phyloP scores from a whole-genome alignment of 768 basidiomycete species.

The Cyclocybe aegerita region DNA sequence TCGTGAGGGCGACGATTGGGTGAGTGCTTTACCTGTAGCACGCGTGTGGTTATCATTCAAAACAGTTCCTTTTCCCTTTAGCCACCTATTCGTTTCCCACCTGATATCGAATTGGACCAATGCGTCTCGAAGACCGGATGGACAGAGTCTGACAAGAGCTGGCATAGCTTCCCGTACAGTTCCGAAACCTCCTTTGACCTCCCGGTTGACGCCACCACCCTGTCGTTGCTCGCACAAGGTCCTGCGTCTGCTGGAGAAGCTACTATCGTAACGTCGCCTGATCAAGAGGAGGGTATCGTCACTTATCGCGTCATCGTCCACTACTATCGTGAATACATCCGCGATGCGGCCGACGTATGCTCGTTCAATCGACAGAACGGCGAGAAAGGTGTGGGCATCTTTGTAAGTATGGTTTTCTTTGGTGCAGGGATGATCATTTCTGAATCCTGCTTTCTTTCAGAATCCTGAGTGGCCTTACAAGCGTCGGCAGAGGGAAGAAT shows the following conservation, averaged over 20 bases:
- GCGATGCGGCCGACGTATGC: conserved; percentile 26
- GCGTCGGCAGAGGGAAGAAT: not conserved
- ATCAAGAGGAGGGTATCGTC: conserved; percentile 14
- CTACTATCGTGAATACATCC: conserved; percentile 18
- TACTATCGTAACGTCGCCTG: conserved; percentile 18
- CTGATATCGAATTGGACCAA: conserved; percentile 14
- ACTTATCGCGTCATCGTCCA: conserved; percentile 22
- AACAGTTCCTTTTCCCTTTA: no score
- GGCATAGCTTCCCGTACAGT: not conserved
- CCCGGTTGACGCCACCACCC: conserved; percentile 20
- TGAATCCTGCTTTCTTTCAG: conserved; percentile 4
- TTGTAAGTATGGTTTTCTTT: conserved; percentile 21
- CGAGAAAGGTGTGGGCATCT: conserved; percentile 31
- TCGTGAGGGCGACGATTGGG: not conserved
- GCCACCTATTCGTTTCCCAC: conserved; percentile 6
- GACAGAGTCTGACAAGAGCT: not conserved
- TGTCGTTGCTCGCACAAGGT: conserved; percentile 28
- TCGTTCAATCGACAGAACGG: conserved; percentile 15
- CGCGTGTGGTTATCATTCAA: not conserved
- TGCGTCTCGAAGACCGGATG: conserved; percentile 11
- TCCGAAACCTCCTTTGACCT: conserved; percentile 14
- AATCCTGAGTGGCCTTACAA: conserved; percentile 4
- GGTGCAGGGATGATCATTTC: not conserved
- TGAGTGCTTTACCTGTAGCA: not conserved
- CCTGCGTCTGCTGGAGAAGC: conserved; percentile 19